Evolutionary conservation across 2,329 filamentous ascomycete genomes (phyloP).

Genomic region (Samsoniella hepiali): DNA sequence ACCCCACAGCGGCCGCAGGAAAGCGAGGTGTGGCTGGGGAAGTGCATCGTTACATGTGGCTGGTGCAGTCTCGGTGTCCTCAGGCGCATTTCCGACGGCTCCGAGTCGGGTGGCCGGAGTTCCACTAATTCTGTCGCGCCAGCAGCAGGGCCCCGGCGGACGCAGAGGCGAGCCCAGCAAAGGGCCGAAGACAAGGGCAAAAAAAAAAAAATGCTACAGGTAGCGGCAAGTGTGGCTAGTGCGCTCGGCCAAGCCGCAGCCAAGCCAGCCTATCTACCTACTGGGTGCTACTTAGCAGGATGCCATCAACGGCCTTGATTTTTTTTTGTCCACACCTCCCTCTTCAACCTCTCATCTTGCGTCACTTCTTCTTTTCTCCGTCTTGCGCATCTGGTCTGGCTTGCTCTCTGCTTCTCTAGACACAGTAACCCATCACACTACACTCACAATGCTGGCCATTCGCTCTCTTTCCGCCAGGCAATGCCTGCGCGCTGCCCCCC

Average conservation of each 20-base stretch:
- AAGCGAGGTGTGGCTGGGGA: slow-evolving; percentile 14
- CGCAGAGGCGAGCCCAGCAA: slow-evolving; percentile 13
- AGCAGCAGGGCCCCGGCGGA: slow-evolving; percentile 19
- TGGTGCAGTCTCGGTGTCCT: slow-evolving; percentile 22
- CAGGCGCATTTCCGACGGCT: slow-evolving; percentile 29
- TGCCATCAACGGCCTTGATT: slow-evolving; percentile 20
- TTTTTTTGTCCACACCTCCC: slow-evolving; percentile 24
- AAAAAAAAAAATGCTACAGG: slow-evolving; percentile 4
- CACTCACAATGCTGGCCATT: slow-evolving; percentile 73
- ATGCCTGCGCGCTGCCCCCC: slow-evolving; percentile 68
- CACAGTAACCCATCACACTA: slow-evolving; percentile 8
- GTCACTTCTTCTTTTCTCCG: slow-evolving; percentile 24
- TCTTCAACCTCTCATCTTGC: slow-evolving; percentile 19
- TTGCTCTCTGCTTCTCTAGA: slow-evolving; percentile 24
- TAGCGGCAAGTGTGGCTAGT: slow-evolving; percentile 16
- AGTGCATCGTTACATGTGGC: slow-evolving; percentile 19
- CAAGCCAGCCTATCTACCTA: slow-evolving; percentile 1
- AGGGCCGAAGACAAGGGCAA: slow-evolving; percentile 1
- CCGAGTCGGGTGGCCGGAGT: slow-evolving; percentile 28
- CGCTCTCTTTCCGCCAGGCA: slow-evolving; percentile 76
- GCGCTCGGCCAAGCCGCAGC: slow-evolving; percentile 16
- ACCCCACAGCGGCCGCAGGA: slow-evolving; percentile 7
- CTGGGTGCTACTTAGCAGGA: slow-evolving; percentile 6
- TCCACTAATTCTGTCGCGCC: slow-evolving; percentile 15
- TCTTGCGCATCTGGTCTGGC: slow-evolving; percentile 21